Percentiles rank a stretch among this genome's conserved stretches.
Evolutionary conservation across 495 filamentous ascomycete genomes (phyloP).

Genomic region (Aspergillus sparsus): DNA sequence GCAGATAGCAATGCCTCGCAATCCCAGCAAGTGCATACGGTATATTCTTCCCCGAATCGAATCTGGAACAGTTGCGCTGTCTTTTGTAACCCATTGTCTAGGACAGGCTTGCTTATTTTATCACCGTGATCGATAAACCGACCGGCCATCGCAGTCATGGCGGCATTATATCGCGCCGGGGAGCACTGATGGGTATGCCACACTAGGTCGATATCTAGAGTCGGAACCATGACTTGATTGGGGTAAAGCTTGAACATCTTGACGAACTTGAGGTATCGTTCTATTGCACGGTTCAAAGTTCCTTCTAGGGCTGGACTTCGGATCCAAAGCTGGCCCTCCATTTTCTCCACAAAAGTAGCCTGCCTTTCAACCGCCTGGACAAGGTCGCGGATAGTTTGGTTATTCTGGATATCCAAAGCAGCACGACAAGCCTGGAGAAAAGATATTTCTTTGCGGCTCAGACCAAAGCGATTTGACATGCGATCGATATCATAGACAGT

Average conservation of each 20-base stretch:
- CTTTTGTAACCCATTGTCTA: conserved; percentile 15
- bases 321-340: conserved; percentile 33
- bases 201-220: conserved; percentile 29
- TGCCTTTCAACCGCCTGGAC: conserved; percentile 24
- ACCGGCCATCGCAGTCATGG: conserved; percentile 14
- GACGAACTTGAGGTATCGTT: conserved; percentile 34
- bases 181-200: conserved; percentile 53
- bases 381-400: background rate
- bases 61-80: conserved; percentile 22
- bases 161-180: conserved; percentile 16
- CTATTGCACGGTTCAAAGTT: conserved; percentile 23
- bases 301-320: conserved; percentile 32
- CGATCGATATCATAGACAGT: background rate
- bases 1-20: conserved; percentile 15
- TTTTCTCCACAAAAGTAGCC: conserved; percentile 30
- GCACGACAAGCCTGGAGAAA: background rate
- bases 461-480: background rate
- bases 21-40: conserved; percentile 17
- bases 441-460: background rate
- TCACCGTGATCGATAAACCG: conserved; percentile 28
- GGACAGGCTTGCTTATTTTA: background rate
- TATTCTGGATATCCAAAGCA: background rate
- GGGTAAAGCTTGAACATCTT: conserved; percentile 27
- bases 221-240: conserved; percentile 26
- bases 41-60: conserved; percentile 19